A percentile compares a stretch with the other conserved stretches of the same genome.
These are phyloP conservation scores for Fusarium newnesense DNA, from an alignment of 2,329 filamentous ascomycete genomes.

Conservation along the genomic window DNA sequence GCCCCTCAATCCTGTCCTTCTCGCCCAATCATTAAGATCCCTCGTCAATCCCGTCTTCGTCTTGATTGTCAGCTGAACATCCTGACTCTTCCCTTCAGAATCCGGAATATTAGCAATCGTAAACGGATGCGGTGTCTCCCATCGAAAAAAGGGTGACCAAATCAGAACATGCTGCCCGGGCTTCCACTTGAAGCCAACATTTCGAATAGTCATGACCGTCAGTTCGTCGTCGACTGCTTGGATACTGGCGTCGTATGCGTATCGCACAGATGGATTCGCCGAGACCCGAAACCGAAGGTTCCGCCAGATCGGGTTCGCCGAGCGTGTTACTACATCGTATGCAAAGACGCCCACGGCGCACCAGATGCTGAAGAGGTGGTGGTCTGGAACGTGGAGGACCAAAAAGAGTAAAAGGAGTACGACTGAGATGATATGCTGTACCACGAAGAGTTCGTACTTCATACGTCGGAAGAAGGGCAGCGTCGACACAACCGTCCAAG, in stretches of 20 bases:
- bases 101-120: constrained; percentile 36
- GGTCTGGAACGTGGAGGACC: constrained; percentile 40
- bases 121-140: constrained; percentile 42
- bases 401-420: constrained; percentile 36
- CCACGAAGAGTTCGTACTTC: constrained; percentile 45
- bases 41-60: constrained; percentile 39
- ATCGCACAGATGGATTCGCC: constrained; percentile 17
- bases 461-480: constrained; percentile 39
- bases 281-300: constrained; percentile 36
- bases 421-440: constrained; percentile 42
- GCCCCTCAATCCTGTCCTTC: constrained; percentile 19
- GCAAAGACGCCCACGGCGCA: constrained; percentile 41
- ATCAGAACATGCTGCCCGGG: constrained; percentile 43
- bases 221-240: constrained; percentile 36
- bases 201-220: constrained; percentile 34
- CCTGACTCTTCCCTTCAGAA: constrained; percentile 5
- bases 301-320: constrained; percentile 42
- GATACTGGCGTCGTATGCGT: constrained; percentile 33
- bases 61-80: constrained; percentile 41
- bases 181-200: constrained; percentile 36
- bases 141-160: constrained; percentile 39
- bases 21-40: constrained; percentile 38
- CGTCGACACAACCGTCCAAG: constrained; percentile 41
- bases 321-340: constrained; percentile 42
- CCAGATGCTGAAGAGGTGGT: constrained; percentile 44